Base-by-base conservation (phyloP, 2,329 filamentous ascomycete species). In the Diaporthe citrichinensis region DNA sequence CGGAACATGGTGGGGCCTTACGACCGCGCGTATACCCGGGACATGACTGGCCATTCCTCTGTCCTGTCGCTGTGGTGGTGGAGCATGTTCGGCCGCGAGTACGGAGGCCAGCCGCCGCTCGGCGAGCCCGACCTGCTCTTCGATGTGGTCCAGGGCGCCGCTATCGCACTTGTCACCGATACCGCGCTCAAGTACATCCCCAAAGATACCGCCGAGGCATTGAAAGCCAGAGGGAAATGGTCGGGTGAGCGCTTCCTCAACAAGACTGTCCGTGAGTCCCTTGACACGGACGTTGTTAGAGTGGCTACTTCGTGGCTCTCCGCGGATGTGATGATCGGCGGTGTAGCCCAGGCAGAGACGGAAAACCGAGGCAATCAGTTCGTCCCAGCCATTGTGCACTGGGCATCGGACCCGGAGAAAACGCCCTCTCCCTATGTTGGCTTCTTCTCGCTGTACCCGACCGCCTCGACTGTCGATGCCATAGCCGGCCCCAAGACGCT, bases 371-470 rank as follows among this genome's bases (percentile, higher is more conserved):
- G 84, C 1, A 77, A 84, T 41, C 85, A 86, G 78, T 86, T 85
- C 74, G 85, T 86, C 0, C 86, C 86, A 3, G 85, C 85, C 4
- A 86, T 87, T 46, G 85, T 86, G 0, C 86, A 87, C 77, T 88
- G 86, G 86, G 85, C 85, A 14, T 80, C 83, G 1, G 85, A 87
- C 69, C 81, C 82, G 17, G 65, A 71, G 0, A 85, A 86, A 65
- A 83, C 78, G 36, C 84, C 86, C 0, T 84, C 81, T 46, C 85
- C 85, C 0, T 85, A 85, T 74, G 80, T 81, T 53, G 82, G 81
- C 9, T 85, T 85, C 74, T 86, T 86, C 78, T 81, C 80, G 31
- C 78, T 87, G 31, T 87, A 85, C 72, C 85, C 86, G 0, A 84
- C 83, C 0, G 86, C 86, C 0, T 85, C 85, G 9, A 86, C 85